Conservation (phyloP, 768 basidiomycete genomes). For the Mycena crocata region DNA sequence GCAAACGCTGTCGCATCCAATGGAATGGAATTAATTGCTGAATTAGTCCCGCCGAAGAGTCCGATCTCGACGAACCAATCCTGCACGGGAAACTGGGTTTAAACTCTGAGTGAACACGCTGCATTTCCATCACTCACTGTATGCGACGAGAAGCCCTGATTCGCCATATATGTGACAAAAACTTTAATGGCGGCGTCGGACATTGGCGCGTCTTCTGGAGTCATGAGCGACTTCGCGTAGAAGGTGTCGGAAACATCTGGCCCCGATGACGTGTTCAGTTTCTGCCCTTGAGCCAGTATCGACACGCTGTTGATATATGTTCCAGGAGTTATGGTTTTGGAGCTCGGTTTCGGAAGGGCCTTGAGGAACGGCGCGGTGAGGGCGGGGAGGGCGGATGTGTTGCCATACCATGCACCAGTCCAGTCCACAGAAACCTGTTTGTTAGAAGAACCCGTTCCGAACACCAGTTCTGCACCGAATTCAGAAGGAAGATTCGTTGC, state of each 20-base stretch:
- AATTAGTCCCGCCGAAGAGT: conserved; percentile 44
- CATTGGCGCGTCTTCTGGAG: conserved; percentile 47
- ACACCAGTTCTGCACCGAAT: conserved; percentile 48
- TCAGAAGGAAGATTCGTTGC: conserved; percentile 46
- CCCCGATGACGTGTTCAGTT: conserved; percentile 42
- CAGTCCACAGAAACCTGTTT: conserved; percentile 47
- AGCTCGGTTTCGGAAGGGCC: conserved; percentile 40
- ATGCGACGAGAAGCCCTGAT: conserved; percentile 48
- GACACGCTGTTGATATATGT: conserved; percentile 47
- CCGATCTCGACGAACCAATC: conserved; percentile 43
- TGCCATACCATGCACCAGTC: conserved; percentile 52
- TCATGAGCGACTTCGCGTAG: conserved; percentile 56
- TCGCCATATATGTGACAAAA: conserved; percentile 52
- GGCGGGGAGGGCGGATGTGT: conserved; percentile 38
- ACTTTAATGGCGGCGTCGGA: conserved; percentile 44
- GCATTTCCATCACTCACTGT: no score
- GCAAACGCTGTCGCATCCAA: conserved; percentile 46
- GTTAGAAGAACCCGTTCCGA: conserved; percentile 41
- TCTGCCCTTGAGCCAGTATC: conserved; percentile 40
- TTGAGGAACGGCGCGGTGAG: conserved; percentile 47
- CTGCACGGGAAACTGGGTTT: no score
- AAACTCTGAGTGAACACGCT: no score
- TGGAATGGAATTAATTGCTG: conserved; percentile 45
- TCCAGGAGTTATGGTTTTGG: conserved; percentile 37
- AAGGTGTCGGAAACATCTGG: conserved; percentile 53